Base-by-base conservation (phyloP, 345 rosid species). In the Citropsis articulata region DNA sequence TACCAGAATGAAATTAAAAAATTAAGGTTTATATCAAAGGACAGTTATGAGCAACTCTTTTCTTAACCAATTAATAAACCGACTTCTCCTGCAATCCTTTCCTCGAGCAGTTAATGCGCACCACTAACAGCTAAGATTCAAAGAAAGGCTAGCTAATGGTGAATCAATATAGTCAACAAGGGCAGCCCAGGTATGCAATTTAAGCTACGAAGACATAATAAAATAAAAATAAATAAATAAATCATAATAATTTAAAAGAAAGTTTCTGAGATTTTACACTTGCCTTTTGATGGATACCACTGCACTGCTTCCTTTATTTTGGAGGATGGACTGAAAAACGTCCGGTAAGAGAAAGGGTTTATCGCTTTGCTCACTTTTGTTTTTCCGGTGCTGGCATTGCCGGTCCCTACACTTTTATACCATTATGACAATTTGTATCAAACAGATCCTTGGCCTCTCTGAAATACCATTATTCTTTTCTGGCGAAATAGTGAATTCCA, bases 41-140 rank as follows among this genome's bases (percentile, higher is more conserved):
- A 53, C 50, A 7, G 24, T 22, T 35, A 4, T 33, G 53, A 56
- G 56, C 9, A 33, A 72, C 75, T 24, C 31, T 45, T 45, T 69
- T 27, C 3, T 14, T 69, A 14, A 48, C 33, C 7, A 45, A 25
- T 62, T 28, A 18, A 60, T 7, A 74, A 42, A 42, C 5, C 38
- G 33, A 53, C 4, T 65, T 72, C 71, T 66, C 74, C 22, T 9
- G 22, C 65, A 80, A 78, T 72, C 83, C 56, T 75, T 80, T 69
- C 40, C 31, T 75, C 83, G 69, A 80, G 82, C 82, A 71, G 40
- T 0, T 71, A 74, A 36, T 3, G 22, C 7, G 69, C 84, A 77
- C 50, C 27, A 5, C 33, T 73, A 60, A 25, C 3, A 10, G 31
- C 31, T 68, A 68, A n/a, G 50, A 24, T 13, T 22, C 71, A 19